Percentiles rank a stretch among this genome's conserved stretches.
phyloP scores from a whole-genome alignment of 2,329 filamentous ascomycete genomes.

The Cladosporium sp. region DNA sequence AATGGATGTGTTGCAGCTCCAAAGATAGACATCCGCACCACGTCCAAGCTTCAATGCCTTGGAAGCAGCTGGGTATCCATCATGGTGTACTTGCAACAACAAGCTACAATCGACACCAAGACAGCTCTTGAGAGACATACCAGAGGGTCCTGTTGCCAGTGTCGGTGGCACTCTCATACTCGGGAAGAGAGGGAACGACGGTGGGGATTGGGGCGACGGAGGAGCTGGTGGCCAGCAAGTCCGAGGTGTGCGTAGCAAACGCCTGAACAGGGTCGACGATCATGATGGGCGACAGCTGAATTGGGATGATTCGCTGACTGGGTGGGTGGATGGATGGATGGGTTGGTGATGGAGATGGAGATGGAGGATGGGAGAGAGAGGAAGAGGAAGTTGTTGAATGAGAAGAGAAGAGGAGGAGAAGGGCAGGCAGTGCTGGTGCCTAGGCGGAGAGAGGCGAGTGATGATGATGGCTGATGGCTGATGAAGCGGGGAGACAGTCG shows the following conservation, averaged over 20 bases:
- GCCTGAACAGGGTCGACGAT: constrained; percentile 43
- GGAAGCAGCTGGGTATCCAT: neutral
- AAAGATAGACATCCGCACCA: neutral
- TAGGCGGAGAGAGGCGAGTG: too few relatives aligned
- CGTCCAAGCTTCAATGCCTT: neutral
- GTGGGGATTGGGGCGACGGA: constrained; percentile 35
- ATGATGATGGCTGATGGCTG: too few relatives aligned
- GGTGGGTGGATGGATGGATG: neutral
- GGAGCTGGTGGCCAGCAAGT: constrained; percentile 3
- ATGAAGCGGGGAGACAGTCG: constrained; percentile 7
- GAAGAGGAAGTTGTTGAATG: constrained; percentile 4
- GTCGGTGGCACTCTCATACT: constrained; percentile 38
- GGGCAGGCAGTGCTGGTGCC: constrained; percentile 2
- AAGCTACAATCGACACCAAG: neutral
- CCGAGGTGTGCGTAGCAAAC: constrained; percentile 30
- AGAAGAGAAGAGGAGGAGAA: neutral
- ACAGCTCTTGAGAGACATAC: constrained; percentile 24
- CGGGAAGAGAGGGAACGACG: constrained; percentile 37
- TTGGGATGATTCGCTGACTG: constrained; percentile 9
- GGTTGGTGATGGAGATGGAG: neutral
- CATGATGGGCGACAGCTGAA: constrained; percentile 33
- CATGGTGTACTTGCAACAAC: neutral
- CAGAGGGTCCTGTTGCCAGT: constrained; percentile 44
- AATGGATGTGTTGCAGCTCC: neutral
- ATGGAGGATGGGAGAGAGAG: neutral